Conservation (phyloP, 805 yeast species). For the Cyberlindnera maclurae region DNA sequence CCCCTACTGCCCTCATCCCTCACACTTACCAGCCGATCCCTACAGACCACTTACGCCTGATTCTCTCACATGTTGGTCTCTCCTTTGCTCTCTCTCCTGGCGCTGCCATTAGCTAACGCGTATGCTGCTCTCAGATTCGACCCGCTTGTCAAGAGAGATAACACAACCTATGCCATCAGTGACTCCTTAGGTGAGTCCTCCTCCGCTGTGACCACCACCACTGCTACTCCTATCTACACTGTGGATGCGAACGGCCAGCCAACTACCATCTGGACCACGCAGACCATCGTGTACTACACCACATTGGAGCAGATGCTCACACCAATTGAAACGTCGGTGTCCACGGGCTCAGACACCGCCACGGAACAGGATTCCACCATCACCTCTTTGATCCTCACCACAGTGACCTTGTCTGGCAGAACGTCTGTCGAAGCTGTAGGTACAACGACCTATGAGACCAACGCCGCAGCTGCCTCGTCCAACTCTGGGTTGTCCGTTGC, state of each 20-base stretch:
- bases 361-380: constrained; percentile 30
- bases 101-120: constrained; percentile 15
- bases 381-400: constrained; percentile 35
- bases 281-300: constrained; percentile 32
- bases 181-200: constrained; percentile 5
- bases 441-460: constrained; percentile 14
- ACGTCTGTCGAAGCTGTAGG: constrained; percentile 30
- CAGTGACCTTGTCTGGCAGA: constrained; percentile 25
- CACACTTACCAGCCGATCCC: not conserved
- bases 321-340: constrained; percentile 7
- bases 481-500: not conserved
- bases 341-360: constrained; percentile 7
- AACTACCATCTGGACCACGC: constrained; percentile 37
- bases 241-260: constrained; percentile 26
- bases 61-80: constrained; percentile 11
- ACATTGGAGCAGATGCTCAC: constrained; percentile 44
- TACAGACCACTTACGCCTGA: not conserved
- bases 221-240: constrained; percentile 18
- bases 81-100: constrained; percentile 10
- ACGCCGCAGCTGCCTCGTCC: constrained; percentile 12
- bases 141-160: constrained; percentile 18
- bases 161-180: constrained; percentile 4
- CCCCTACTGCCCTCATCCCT: constrained; percentile 3
- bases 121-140: constrained; percentile 21
- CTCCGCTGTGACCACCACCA: constrained; percentile 14